Evolutionary conservation across 139 green algal species (phyloP).

Genomic region (Chlamydomonas urium): DNA sequence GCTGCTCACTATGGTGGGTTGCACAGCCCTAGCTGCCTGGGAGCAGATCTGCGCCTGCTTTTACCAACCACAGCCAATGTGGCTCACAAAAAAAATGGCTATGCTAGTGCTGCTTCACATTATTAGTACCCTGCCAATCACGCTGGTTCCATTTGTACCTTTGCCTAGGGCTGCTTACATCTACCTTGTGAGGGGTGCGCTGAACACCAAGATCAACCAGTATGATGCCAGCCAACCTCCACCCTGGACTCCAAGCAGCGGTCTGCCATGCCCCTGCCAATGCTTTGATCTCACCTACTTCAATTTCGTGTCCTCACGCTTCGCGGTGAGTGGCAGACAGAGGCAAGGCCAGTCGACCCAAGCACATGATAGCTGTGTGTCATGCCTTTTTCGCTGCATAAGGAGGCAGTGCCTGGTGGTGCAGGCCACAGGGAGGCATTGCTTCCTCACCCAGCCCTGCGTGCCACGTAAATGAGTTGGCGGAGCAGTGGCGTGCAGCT

Average conservation of each 20-base stretch:
- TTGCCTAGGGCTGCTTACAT: background rate
- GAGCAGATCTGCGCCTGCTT: too few species aligned
- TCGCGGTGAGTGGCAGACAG: slow-evolving; percentile 15
- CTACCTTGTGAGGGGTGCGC: slow-evolving; percentile 1
- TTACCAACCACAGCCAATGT: too few species aligned
- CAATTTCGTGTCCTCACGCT: slow-evolving; percentile 16
- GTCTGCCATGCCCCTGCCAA: slow-evolving; percentile 26
- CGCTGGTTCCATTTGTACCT: background rate
- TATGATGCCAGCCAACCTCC: background rate
- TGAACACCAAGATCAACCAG: background rate
- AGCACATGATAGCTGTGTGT: too few species aligned
- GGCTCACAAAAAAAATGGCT: too few species aligned
- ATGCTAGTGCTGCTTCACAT: background rate
- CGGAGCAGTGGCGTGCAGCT: background rate
- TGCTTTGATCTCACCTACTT: slow-evolving; percentile 34
- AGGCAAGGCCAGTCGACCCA: too few species aligned
- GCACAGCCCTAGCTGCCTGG: background rate
- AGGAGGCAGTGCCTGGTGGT: too few species aligned
- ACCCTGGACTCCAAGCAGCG: slow-evolving; percentile 18
- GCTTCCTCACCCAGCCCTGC: too few species aligned
- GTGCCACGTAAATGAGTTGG: too few species aligned
- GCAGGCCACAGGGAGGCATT: too few species aligned
- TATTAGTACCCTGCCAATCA: background rate
- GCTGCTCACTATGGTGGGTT: background rate
- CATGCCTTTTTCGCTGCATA: too few species aligned